Percentiles rank a stretch among this genome's conserved stretches.
Conservation (phyloP, 768 basidiomycete species). For the Crassisporium funariophilum region DNA sequence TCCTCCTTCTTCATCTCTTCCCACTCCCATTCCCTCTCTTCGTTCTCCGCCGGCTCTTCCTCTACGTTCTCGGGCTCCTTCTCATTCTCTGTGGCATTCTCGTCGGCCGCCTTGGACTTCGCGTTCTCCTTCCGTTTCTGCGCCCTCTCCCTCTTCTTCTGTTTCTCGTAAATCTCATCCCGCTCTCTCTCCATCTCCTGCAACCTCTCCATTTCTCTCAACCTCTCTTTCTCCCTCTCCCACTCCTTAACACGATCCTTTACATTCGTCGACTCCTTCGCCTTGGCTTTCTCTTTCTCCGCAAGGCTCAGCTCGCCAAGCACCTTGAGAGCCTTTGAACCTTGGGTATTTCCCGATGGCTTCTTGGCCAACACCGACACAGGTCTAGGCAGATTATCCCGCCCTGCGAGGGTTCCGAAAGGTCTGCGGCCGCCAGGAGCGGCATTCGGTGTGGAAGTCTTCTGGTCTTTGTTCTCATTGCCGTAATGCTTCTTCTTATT, state of each 20-base stretch:
- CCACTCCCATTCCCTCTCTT: background rate
- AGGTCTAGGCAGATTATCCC: constrained; percentile 26
- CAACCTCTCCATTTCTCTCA: constrained; percentile 68
- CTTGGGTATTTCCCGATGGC: constrained; percentile 27
- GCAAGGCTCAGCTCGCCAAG: constrained; percentile 19
- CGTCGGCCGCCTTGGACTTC: no score
- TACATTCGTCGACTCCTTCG: constrained; percentile 45
- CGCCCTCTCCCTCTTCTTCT: constrained; percentile 23
- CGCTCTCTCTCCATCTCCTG: constrained; percentile 58
- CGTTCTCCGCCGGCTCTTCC: no score
- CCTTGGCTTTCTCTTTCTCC: background rate
- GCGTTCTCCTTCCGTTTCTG: constrained; percentile 5
- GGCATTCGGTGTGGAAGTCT: constrained; percentile 8
- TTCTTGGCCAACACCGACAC: constrained; percentile 24
- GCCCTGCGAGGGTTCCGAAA: constrained; percentile 29
- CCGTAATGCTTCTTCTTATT: constrained; percentile 15
- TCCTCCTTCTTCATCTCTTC: constrained; percentile 3
- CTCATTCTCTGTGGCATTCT: constrained; percentile 10
- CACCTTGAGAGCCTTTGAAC: constrained; percentile 26
- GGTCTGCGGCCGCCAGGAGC: constrained; percentile 30
- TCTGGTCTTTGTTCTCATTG: constrained; percentile 14
- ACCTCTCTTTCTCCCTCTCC: constrained; percentile 69
- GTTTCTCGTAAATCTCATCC: constrained; percentile 42
- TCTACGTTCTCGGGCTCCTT: constrained; percentile 7
- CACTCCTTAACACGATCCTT: constrained; percentile 72